phyloP scores from a whole-genome alignment of 2,329 filamentous ascomycete genomes.

The Penicillium sp. region DNA sequence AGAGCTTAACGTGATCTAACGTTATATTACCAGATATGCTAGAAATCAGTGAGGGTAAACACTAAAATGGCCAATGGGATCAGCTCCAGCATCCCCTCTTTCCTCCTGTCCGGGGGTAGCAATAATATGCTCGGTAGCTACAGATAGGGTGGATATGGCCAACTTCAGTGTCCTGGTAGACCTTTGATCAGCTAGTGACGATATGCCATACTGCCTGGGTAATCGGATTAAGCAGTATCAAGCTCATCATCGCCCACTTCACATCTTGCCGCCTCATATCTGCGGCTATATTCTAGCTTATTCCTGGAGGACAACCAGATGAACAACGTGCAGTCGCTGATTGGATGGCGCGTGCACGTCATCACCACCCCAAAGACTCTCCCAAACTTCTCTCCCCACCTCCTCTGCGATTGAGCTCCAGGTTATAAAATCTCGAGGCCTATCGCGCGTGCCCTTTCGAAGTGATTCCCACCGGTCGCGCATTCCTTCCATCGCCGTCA shows the following conservation, averaged over 20 bases:
- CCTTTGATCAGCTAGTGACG: no score
- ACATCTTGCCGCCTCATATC: no score
- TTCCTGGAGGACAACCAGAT: not conserved
- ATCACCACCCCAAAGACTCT: constrained; percentile 5
- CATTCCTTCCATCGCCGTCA: constrained; percentile 41
- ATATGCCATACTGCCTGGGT: not conserved
- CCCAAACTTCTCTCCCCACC: no score
- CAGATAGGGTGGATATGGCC: not conserved
- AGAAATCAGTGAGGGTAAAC: not conserved
- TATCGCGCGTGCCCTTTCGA: not conserved
- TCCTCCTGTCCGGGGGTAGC: not conserved
- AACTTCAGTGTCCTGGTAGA: not conserved
- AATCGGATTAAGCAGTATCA: not conserved
- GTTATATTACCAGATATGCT: no score
- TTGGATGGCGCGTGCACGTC: constrained; percentile 17
- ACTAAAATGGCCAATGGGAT: not conserved
- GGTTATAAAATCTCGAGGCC: not conserved
- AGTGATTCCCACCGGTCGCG: not conserved
- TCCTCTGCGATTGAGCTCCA: not conserved
- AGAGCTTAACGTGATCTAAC: not conserved
- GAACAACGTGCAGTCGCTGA: constrained; percentile 16
- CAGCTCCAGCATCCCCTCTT: not conserved
- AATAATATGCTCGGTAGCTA: not conserved
- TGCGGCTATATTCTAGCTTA: not conserved
- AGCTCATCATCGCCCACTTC: not conserved